Evolutionary conservation across 2,329 filamentous ascomycete species (phyloP), one percentile per base, ranked within the genome.

Genomic region (Aaosphaeria pasadenensis): DNA sequence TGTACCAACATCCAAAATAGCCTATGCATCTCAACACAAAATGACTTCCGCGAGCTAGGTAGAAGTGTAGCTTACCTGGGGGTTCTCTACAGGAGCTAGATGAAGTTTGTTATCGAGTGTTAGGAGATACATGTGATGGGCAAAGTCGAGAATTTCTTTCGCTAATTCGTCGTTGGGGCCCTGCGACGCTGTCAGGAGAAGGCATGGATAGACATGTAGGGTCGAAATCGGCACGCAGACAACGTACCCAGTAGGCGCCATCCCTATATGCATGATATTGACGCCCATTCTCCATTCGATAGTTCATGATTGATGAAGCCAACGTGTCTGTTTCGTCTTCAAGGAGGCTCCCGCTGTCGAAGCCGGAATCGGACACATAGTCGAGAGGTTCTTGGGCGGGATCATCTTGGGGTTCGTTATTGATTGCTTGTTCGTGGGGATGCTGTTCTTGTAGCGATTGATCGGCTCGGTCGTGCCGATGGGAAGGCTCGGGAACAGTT

Each of bases 101-200:
- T 64, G 56, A 33, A 71, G 55, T 45, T 64, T 66, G 47, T 62
- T 58, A 48, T 70, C 62, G 6, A 67, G 56, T 0, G 63, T 67
- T 45, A 69, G 42, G 32, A 69, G 59, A 46, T 67, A 70, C 62
- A 70, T 67, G 58, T 69, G 64, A 49, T 70, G 66, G 24, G 73
- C 72, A 43, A 78, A 69, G 54, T 76, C 74, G 46, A 74, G 66
- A 28, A 71, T 64, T 55, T 77, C 67, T 46, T 72, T 67, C 33
- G 72, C 70, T 7, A 57, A 55, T 49, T 75, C 71, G 48, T 76
- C 72, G 50, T 75, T 75, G 4, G 72, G 73, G 5, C 71, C 71
- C 62, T 54, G 44, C 9, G 33, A 50, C 5, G 6, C 13, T 43
- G 48, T 50, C 50, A 53, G 46, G 52, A 33, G 33, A 13, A 36